Base-by-base conservation (phyloP, 306 rosid species). In the Hippophae tibetana region DNA sequence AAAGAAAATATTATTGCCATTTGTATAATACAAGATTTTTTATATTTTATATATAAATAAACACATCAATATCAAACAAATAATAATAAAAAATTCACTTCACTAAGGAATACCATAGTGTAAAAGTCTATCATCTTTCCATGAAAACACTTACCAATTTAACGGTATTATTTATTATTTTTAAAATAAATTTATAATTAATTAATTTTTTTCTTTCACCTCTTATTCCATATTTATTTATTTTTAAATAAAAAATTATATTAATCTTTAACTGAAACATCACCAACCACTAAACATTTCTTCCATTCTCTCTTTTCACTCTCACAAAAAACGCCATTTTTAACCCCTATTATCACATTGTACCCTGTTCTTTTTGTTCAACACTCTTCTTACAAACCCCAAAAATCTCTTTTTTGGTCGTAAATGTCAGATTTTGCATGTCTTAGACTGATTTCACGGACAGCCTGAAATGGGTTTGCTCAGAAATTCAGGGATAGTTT, bases 391-490 rank as follows among this genome's bases (percentile, higher is more conserved):
- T 43, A 25, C 67, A 71, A 45, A 51, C 56, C 63, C 70, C 58
- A 58, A 70, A 59, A 72, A 59, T 81, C 78, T 47, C 66, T 65
- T 61, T 56, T 61, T 41, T 61, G 47, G 63, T 23, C 55, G 27
- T 75, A 72, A 52, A 63, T 72, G 41, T 50, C 58, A 57, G 60
- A 52, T 60, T 7, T 42, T 69, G 41, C 42, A 18, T 23, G 56
- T 60, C 47, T 60, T 46, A 51, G 8, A 7, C 44, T 57, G 50
- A 26, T 54, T 47, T 70, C 31, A 42, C 9, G 65, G 52, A 47
- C 43, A 54, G 56, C 49, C 60, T 65, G 75, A 74, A 57, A 89
- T 86, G 95, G 81, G 54, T 56, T 60, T 73, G 58, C 85, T 76
- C 54, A 61, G 66, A 66, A 57, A 25, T 68, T 57, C 79, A 27